Evolutionary conservation across 768 basidiomycete genomes (phyloP).

Genomic region (Mycena belliarum): DNA sequence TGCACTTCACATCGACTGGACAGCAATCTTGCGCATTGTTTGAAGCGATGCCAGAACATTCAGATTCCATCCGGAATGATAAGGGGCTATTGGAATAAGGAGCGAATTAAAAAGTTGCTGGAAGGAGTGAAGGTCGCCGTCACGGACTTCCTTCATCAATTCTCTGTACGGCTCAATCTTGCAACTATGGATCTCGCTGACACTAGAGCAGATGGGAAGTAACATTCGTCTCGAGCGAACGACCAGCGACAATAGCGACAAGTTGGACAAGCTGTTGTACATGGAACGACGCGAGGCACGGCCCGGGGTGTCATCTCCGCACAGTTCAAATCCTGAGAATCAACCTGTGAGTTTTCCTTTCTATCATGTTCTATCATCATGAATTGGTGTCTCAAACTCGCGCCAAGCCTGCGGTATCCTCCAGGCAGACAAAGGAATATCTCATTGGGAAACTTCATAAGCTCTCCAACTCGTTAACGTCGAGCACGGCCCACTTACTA

Average conservation of each 20-base stretch:
- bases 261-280: background rate
- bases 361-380: background rate
- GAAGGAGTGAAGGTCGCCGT: background rate
- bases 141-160: background rate
- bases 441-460: background rate
- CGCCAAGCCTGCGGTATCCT: background rate
- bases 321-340: background rate
- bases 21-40: background rate
- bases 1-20: no score
- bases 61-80: background rate
- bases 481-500: background rate
- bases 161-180: background rate
- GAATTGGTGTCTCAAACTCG: no score
- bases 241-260: slow-evolving; percentile 6
- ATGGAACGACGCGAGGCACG: background rate
- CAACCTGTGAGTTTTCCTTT: background rate
- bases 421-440: background rate
- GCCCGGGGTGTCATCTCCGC: background rate
- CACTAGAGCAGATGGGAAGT: background rate
- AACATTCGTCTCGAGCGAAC: background rate
- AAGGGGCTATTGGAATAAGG: background rate
- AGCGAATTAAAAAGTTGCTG: background rate
- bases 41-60: background rate
- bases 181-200: background rate
- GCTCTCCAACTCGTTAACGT: background rate